Percentiles rank a stretch among this genome's conserved stretches.
These are phyloP conservation scores for Venturia nashicola DNA, from an alignment of 2,329 filamentous ascomycete species.

Conservation along the genomic window DNA sequence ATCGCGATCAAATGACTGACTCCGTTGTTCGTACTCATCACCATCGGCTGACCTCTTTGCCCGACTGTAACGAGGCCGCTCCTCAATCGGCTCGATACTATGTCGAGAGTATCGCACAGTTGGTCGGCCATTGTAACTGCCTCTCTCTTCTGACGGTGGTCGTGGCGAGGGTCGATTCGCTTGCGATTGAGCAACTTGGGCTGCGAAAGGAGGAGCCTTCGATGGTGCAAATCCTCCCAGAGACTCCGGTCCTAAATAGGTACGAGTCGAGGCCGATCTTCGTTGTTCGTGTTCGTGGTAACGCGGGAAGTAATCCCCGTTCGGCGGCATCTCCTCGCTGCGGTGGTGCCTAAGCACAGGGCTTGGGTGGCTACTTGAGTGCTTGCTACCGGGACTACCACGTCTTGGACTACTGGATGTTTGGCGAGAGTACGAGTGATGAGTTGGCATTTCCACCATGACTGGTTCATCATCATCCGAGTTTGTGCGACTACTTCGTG, in stretches of 20 bases:
- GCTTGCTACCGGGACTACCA: constrained; percentile 12
- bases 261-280: constrained; percentile 13
- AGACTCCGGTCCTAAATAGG: constrained; percentile 12
- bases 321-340: constrained; percentile 29
- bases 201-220: constrained; percentile 33
- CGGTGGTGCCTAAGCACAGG: constrained; percentile 24
- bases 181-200: constrained; percentile 29
- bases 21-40: background rate
- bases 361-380: constrained; percentile 15
- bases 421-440: background rate
- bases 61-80: background rate
- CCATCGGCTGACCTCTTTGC: background rate
- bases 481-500: background rate
- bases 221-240: constrained; percentile 31
- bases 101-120: constrained; percentile 7
- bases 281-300: constrained; percentile 1
- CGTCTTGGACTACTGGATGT: background rate
- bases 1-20: background rate
- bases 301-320: constrained; percentile 26
- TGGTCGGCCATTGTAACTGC: constrained; percentile 7
- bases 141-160: constrained; percentile 1
- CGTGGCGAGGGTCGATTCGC: background rate
- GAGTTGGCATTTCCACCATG: background rate
- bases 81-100: constrained; percentile 2
- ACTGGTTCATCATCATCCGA: background rate